A percentile compares a stretch with the other conserved stretches of the same genome.
Conservation (phyloP, 352 stramenopile species). For the Poterioochromonas sp. region DNA sequence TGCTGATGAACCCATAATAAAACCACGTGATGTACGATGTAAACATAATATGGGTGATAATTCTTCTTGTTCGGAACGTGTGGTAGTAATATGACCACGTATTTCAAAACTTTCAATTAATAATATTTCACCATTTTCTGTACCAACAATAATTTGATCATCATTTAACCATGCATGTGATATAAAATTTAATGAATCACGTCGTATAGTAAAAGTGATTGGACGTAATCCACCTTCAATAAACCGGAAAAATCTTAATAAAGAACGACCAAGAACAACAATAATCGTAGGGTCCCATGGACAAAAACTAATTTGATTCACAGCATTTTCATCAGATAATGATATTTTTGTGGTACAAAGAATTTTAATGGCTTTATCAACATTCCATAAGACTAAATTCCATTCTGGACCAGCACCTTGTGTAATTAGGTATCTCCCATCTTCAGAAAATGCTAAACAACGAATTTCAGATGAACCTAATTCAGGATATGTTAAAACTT, state of each 20-base stretch:
- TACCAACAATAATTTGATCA: constrained; percentile 72
- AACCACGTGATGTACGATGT: constrained; percentile 73
- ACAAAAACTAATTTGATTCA: constrained; percentile 77
- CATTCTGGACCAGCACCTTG: constrained; percentile 76
- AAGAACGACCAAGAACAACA: constrained; percentile 59
- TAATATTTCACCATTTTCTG: constrained; percentile 69
- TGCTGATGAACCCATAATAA: constrained; percentile 61
- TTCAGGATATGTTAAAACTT: constrained; percentile 66
- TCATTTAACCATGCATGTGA: constrained; percentile 79
- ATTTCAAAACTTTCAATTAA: constrained; percentile 86
- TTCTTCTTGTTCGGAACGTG: constrained; percentile 57
- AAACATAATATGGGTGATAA: constrained; percentile 68
- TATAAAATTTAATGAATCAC: constrained; percentile 69
- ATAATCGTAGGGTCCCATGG: constrained; percentile 66
- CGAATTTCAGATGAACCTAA: constrained; percentile 57
- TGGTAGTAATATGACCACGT: constrained; percentile 51
- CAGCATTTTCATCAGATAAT: constrained; percentile 40
- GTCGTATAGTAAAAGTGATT: constrained; percentile 45
- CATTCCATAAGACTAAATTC: constrained; percentile 74
- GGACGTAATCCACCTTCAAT: constrained; percentile 54
- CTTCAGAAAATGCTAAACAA: constrained; percentile 68
- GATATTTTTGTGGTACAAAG: constrained; percentile 40
- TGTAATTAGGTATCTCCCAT: constrained; percentile 76
- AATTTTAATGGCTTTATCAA: constrained; percentile 76
- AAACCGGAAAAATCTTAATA: constrained; percentile 50